Evolutionary conservation across 2,329 filamentous ascomycete genomes (phyloP).

Genomic region (Aspergillus fijiensis): DNA sequence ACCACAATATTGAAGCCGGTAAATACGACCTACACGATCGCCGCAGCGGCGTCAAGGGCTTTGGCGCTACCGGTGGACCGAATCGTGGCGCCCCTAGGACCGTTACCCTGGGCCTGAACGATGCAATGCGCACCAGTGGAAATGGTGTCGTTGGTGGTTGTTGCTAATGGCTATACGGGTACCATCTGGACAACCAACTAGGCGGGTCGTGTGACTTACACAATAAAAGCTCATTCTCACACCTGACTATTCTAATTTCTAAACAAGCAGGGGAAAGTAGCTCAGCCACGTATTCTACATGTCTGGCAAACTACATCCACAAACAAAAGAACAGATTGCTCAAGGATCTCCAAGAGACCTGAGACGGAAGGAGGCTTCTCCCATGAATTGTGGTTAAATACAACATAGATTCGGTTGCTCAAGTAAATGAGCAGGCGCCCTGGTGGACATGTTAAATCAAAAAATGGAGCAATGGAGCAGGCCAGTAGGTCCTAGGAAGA

Average conservation of each 20-base stretch:
- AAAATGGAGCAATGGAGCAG: not conserved
- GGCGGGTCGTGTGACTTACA: not conserved
- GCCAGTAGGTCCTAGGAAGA: not conserved
- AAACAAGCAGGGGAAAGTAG: no score
- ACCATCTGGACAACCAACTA: not conserved
- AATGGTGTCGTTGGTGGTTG: constrained; percentile 39
- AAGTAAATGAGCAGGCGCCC: not conserved
- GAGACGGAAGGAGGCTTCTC: not conserved
- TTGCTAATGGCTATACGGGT: constrained; percentile 26
- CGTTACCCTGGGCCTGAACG: constrained; percentile 47
- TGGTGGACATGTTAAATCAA: not conserved
- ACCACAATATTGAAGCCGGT: constrained; percentile 92
- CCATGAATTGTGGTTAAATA: not conserved
- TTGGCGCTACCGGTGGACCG: constrained; percentile 41
- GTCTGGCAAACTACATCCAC: not conserved
- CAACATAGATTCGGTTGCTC: not conserved
- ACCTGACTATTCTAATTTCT: not conserved
- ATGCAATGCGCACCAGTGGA: constrained; percentile 46
- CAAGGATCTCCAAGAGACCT: not conserved
- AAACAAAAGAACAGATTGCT: not conserved
- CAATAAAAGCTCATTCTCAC: not conserved
- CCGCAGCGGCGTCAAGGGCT: constrained; percentile 81
- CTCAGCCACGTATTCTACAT: not conserved
- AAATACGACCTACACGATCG: constrained; percentile 93
- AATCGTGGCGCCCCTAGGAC: constrained; percentile 39